Base-by-base conservation (phyloP, 2,329 filamentous ascomycete genomes). In the Penicillium sp. region DNA sequence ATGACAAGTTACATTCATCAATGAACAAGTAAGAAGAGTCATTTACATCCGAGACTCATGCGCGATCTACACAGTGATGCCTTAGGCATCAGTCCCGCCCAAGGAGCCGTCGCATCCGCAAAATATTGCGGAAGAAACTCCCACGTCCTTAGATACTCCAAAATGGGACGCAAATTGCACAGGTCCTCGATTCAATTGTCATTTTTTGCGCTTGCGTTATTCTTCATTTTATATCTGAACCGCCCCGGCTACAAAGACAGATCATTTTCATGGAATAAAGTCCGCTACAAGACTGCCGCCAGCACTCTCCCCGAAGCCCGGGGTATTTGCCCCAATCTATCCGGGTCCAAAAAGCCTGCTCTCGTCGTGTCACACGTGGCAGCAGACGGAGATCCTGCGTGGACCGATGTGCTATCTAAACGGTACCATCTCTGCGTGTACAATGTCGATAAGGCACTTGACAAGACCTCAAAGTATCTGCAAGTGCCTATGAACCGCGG, bases 361-460 rank as follows among this genome's bases (percentile, higher is more conserved):
- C 62, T 80, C 18, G 65, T 80, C 3, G 74, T 80, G 0, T 72
- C 77, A 0, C 68, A 70, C 38, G 68, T 75, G 26, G 56, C 61
- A n/a, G 60, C 69, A 21, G 76, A 80, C 49, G 76, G 75, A 6
- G 70, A 73, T 47, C 46, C 67, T 1, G 60, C 58, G 44, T 80
- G 78, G 78, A 65, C 78, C n/a, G 58, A 75, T 6, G 18, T 46
- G 0, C 63, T 80, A 6, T 49, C 59, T 6, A 49, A 66, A 6
- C 63, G 68, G 47, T 80, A 78, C 50, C 76, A 80, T 46, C 57
- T 74, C 31, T 80, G 78, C 61, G 58, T 77, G 6, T 79, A 80
- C 65, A 71, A 68, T 12, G 72, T 69, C 26, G 76, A 79, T 53
- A 63, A 64, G 3, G 59, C 64, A 1, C 13, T 48, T 2, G 59